Evolutionary conservation across 225 moss, liverwort and hornwort genomes (phyloP), one percentile per base, ranked within the genome.

Genomic region (Ulota crispa): DNA sequence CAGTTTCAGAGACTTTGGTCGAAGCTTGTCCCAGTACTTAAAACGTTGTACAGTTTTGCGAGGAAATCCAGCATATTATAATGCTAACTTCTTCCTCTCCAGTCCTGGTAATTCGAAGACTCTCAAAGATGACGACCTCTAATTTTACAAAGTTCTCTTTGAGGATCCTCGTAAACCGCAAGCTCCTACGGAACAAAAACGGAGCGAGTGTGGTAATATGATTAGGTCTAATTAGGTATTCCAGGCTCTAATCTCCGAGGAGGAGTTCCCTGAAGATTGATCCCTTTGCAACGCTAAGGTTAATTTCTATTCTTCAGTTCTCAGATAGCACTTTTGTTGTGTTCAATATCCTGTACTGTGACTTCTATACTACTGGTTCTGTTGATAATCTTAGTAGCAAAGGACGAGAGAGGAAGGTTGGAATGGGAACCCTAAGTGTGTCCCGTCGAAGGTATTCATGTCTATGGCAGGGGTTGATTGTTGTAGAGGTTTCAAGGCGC

Each of bases 1-100:
- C 75, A 37, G 24, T 79, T 24, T 32, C 85, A 30, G 83, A 87
- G 41, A 53, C 85, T 72, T 21, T 10, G 41, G 78, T 73, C 14
- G 60, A 81, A 70, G 83, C 85, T 21, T 80, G 78, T 53, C 76
- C 68, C 54, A 57, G 63, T 34, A 62, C 6, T 72, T 24, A 15
- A 39, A 39, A 73, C 15, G 36, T 16, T 67, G 59, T 52, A 64
- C 65, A 81, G 71, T 28, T 57, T 65, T 65, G 1, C 45, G 45
- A 45, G 45, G 45, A 45, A 45, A 45, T 45, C 14, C 45, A 45
- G 9, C 41, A 41, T 41, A 41, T 41, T 41, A 41, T 41, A 41
- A 41, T 41, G 41, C 9, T n/a, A n/a, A n/a, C n/a, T 41, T 41
- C 45, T 14, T 45, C 45, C 45, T 14, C 45, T 45, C 16, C 28